Percentiles rank a stretch among this genome's conserved stretches.
Evolutionary conservation across 306 rosid genomes (phyloP).

Genomic region (Cucurbita maxima): DNA sequence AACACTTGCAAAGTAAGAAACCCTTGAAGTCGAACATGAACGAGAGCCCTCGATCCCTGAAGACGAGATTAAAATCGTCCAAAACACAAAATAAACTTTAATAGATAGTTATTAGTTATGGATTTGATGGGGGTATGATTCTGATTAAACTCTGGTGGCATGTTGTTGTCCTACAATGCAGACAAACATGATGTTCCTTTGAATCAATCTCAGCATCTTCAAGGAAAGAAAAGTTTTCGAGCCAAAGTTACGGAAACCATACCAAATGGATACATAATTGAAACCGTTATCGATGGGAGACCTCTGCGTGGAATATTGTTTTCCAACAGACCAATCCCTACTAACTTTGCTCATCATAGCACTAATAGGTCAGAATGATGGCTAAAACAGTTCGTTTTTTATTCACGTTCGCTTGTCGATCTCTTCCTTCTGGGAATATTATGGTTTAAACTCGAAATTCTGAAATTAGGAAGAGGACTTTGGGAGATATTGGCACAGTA

Average conservation of each 20-base stretch:
- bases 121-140: neutral
- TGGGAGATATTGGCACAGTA: slow-evolving; percentile 29
- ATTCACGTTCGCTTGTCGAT: neutral
- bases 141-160: slow-evolving; percentile 1
- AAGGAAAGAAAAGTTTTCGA: slow-evolving; percentile 54
- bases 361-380: slow-evolving; percentile 36
- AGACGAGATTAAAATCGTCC: too few relatives aligned
- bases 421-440: neutral
- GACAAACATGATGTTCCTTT: slow-evolving; percentile 30
- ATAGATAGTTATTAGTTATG: neutral
- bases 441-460: slow-evolving; percentile 10
- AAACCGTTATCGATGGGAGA: slow-evolving; percentile 87
- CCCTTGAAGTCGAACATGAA: too few relatives aligned
- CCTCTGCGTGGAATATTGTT: slow-evolving; percentile 74
- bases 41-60: too few relatives aligned
- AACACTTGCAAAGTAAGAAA: neutral
- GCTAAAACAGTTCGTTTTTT: neutral
- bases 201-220: slow-evolving; percentile 25
- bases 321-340: slow-evolving; percentile 34
- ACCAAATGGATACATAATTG: slow-evolving; percentile 48
- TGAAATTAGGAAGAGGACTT: slow-evolving; percentile 56
- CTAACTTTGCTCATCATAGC: slow-evolving; percentile 20
- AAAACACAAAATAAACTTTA: neutral
- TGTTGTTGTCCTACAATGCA: slow-evolving; percentile 17
- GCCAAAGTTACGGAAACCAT: slow-evolving; percentile 60